These are phyloP conservation scores for Verticillium tricorpus DNA, from an alignment of 2,329 filamentous ascomycete species.

Conservation along the genomic window DNA sequence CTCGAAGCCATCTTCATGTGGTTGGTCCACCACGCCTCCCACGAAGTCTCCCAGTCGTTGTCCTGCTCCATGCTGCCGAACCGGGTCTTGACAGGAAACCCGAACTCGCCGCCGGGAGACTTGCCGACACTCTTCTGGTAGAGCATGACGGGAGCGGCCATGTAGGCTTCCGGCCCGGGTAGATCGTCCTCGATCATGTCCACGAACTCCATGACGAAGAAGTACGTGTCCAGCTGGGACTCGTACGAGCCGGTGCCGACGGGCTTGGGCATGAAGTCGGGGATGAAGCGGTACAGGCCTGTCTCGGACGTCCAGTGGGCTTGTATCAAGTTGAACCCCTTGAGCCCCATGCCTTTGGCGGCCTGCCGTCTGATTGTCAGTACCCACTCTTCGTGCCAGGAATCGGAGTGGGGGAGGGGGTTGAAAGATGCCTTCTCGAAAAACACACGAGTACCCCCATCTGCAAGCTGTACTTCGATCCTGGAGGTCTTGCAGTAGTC, in stretches of 20 bases:
- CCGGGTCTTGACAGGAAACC: conserved; percentile 29
- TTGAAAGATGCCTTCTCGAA: neutral
- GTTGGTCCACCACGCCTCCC: conserved; percentile 26
- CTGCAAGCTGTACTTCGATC: neutral
- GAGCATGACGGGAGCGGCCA: conserved; percentile 13
- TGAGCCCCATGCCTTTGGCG: neutral
- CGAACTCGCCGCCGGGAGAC: conserved; percentile 27
- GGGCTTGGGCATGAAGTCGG: conserved; percentile 16
- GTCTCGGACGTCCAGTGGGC: conserved; percentile 17
- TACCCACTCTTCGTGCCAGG: neutral
- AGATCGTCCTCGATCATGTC: conserved; percentile 19
- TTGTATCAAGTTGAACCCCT: conserved; percentile 8
- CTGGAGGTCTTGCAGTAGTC: neutral
- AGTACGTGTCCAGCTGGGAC: conserved; percentile 15
- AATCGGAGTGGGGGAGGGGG: too few species aligned
- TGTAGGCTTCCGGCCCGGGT: conserved; percentile 13
- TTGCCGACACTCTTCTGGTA: conserved; percentile 19
- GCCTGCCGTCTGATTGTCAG: neutral
- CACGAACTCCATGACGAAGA: conserved; percentile 19
- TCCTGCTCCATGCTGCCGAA: conserved; percentile 29
- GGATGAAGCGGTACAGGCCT: conserved; percentile 15
- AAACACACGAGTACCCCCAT: neutral
- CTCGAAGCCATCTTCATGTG: conserved; percentile 14
- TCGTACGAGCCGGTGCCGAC: conserved; percentile 15
- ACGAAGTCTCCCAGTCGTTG: conserved; percentile 28